Percentiles rank a stretch among this genome's conserved stretches.
phyloP scores from a whole-genome alignment of 768 basidiomycete species.

The Ramaria rubella region DNA sequence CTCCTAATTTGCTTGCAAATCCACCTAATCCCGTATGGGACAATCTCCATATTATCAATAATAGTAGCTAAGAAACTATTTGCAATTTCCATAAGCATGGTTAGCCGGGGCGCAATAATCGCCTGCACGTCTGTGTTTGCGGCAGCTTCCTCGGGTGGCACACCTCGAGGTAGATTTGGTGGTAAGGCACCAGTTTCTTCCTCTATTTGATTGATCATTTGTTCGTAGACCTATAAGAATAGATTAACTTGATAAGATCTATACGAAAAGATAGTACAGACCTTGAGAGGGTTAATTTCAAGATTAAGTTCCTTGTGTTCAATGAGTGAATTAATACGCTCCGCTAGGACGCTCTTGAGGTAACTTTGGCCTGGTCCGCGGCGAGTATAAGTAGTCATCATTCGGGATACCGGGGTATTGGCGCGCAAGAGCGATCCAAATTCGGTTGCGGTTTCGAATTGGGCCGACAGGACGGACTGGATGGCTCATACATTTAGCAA shows the following conservation, averaged over 20 bases:
- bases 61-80: slow-evolving; percentile 96
- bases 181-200: slow-evolving; percentile 93
- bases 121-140: slow-evolving; percentile 95
- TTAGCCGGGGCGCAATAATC: slow-evolving; percentile 92
- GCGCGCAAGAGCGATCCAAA: slow-evolving; percentile 98
- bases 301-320: slow-evolving; percentile 99
- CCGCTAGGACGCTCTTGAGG: slow-evolving; percentile 93
- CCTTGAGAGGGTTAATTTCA: slow-evolving; percentile 98
- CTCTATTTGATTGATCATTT: slow-evolving; percentile 98
- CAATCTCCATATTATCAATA: slow-evolving; percentile 96
- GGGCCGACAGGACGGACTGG: slow-evolving; percentile 94
- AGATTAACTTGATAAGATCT: neutral
- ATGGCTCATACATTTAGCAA: neutral
- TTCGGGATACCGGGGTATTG: slow-evolving; percentile 97
- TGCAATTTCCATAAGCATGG: slow-evolving; percentile 99
- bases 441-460: slow-evolving; percentile 98
- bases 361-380: slow-evolving; percentile 98
- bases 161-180: slow-evolving; percentile 84
- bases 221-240: slow-evolving; percentile 83
- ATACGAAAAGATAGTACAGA: slow-evolving; percentile 25
- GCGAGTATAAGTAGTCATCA: slow-evolving; percentile 99
- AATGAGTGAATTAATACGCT: slow-evolving; percentile 96
- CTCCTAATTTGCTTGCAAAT: slow-evolving; percentile 99
- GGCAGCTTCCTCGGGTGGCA: slow-evolving; percentile 89
- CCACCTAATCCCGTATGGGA: slow-evolving; percentile 99